These are phyloP conservation scores for Thelephora ganbajun DNA, from an alignment of 768 basidiomycete genomes.

Conservation along the genomic window DNA sequence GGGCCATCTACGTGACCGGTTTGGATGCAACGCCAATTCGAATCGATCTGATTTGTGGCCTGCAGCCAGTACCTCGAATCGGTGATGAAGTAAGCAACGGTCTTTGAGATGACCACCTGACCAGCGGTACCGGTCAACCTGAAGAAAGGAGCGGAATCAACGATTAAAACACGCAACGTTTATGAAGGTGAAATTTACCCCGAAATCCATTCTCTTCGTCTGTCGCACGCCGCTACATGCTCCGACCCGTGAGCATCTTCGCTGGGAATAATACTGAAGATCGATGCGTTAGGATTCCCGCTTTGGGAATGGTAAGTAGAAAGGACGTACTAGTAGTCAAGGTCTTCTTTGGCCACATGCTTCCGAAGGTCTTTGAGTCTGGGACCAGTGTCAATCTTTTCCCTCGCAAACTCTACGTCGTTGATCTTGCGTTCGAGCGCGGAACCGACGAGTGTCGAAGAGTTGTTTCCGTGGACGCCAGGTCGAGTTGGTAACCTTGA, in stretches of 20 bases:
- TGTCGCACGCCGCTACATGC: constrained; percentile 64
- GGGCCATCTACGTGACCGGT: constrained; percentile 40
- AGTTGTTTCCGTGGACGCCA: constrained; percentile 39
- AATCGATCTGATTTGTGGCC: constrained; percentile 54
- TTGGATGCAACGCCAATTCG: constrained; percentile 57
- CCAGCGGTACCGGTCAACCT: constrained; percentile 60
- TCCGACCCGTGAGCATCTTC: constrained; percentile 81
- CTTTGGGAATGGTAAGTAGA: not conserved
- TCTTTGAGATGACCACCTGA: constrained; percentile 52
- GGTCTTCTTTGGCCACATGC: constrained; percentile 48
- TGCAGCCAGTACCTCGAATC: constrained; percentile 82
- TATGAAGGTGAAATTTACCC: constrained; percentile 33
- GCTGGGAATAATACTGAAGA: constrained; percentile 51
- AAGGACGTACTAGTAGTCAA: constrained; percentile 62
- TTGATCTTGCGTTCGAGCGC: constrained; percentile 56
- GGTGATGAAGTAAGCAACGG: constrained; percentile 57
- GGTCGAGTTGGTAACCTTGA: constrained; percentile 18
- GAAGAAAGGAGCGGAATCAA: not conserved
- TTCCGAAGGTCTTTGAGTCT: constrained; percentile 48
- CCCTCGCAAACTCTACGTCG: constrained; percentile 40
- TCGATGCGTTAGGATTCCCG: not conserved
- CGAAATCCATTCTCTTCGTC: constrained; percentile 64
- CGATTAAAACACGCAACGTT: not conserved
- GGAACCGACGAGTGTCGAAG: constrained; percentile 65
- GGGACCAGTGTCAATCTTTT: constrained; percentile 42